Evolutionary conservation across 352 stramenopile species (phyloP), one percentile per base, ranked within the genome.

Genomic region (Phytophthora fragariae): DNA sequence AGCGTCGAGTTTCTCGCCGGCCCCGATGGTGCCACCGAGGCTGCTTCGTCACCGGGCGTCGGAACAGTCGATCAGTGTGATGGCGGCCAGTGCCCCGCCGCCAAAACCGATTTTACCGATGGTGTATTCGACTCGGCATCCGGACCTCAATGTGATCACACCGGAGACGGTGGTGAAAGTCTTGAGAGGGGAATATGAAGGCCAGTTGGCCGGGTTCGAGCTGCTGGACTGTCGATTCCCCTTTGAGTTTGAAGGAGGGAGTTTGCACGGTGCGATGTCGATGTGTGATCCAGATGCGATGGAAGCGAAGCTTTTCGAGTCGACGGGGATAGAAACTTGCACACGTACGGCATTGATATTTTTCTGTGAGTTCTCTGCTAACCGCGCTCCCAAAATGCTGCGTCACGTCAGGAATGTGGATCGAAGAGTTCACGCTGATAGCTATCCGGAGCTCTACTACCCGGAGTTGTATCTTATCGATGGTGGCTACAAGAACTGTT

Each of bases 401-500:
- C 77, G 83, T 1, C 83, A 92, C 49, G 52, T 92, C 7, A 82
- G 85, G 21, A 91, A 90, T 61, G 57, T 91, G 11, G 85, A 92
- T 59, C 81, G 85, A 9, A 82, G 76, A 68, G 70, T 92, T 31
- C 80, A 92, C 64, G 83, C 76, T 3, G 80, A 89, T 19, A 69
- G 56, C 35, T 91, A 92, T 35, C 85, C 85, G 1, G 72, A 88
- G 60, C 78, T 92, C 0, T 88, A 85, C 31, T 92, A 91, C 65
- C 85, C 85, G 1, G 82, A 92, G 64, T 59, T 92, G 19, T 92
- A 92, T 62, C 70, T 92, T 11, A 86, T 92, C 63, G 77, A 91
- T 53, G 85, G 85, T 4, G 85, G 85, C 58, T 92, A 91, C 73
- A 92, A 91, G 77, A 75, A 91, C 53, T 92, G 83, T 39, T 92